Evolutionary conservation across 129 eudicot genomes (phyloP), one percentile per base, ranked within the genome.

Genomic region (Pseudognaphalium luteoalbum): DNA sequence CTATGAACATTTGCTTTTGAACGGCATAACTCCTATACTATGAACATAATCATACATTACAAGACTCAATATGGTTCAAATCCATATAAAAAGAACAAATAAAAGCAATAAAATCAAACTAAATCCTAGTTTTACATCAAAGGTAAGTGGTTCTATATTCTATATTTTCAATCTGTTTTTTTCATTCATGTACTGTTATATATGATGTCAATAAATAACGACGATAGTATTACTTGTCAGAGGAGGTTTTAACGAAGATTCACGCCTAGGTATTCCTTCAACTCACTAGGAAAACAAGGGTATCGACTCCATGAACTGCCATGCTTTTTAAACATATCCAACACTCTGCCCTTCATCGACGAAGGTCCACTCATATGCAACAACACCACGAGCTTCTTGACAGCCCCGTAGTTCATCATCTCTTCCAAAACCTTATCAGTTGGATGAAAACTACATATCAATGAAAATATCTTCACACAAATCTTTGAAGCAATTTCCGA

Each of bases 391-490:
- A 91, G 82, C 74, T 87, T 89, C 81, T 82, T 83, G 66, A 91
- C 92, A 44, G 84, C 83, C 58, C 97, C 96, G 25, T 66, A 85
- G 4, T 78, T 25, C 76, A 91, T 33, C 90, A 91, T 83, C 60
- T 91, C 97, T 81, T 91, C 96, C 80, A 91, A 77, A 62, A 91
- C 97, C 88, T 78, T 85, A 7, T 87, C 90, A 0, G 84, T 83
- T 2, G 96, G 82, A 68, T 91, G 86, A 58, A 78, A 87, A 74
- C 85, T 76, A 61, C 91, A 83, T 65, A 91, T 52, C 77, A 87
- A 62, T 83, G 87, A 87, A 52, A 89, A 52, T 4, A 91, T 85
- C 83, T 89, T 91, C 72, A 91, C 96, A 12, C 86, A 89, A 58
- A 78, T 80, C 71, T 82, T 87, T 2, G 92, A 81, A 28, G 88